Evolutionary conservation across 1,139 yeast species (phyloP).

Genomic region (Hyphopichia fennica): DNA sequence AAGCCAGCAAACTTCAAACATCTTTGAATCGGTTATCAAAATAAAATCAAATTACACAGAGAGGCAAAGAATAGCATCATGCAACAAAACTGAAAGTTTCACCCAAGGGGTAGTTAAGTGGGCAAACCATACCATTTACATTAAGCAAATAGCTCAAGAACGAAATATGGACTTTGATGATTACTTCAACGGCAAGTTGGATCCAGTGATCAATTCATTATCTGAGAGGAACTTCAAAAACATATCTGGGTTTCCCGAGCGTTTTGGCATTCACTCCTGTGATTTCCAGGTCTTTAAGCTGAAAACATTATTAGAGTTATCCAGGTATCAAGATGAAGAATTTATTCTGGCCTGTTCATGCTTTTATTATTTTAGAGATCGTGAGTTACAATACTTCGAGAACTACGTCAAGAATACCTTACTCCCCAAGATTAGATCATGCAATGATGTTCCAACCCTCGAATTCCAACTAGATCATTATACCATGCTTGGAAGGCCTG

Average conservation of each 20-base stretch:
- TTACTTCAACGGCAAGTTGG: background rate
- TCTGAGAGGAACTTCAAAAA: background rate
- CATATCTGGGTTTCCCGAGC: background rate
- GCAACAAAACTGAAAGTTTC: no score
- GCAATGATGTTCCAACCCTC: background rate
- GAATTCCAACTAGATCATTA: background rate
- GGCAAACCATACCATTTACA: no score
- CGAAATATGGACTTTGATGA: background rate
- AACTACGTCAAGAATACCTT: background rate
- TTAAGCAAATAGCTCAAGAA: background rate
- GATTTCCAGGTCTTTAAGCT: background rate
- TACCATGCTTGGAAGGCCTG: background rate
- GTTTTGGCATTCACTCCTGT: background rate
- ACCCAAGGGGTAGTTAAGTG: no score
- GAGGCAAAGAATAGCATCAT: no score
- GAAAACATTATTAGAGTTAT: background rate
- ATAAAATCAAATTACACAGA: no score
- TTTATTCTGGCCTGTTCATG: background rate
- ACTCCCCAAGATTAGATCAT: background rate
- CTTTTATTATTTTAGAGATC: background rate
- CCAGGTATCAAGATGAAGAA: background rate
- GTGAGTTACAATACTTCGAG: background rate
- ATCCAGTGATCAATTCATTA: background rate
- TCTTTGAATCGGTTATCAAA: no score
- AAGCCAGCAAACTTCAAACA: no score